phyloP scores from a whole-genome alignment of 2,329 filamentous ascomycete genomes.

The Exophiala sideris region DNA sequence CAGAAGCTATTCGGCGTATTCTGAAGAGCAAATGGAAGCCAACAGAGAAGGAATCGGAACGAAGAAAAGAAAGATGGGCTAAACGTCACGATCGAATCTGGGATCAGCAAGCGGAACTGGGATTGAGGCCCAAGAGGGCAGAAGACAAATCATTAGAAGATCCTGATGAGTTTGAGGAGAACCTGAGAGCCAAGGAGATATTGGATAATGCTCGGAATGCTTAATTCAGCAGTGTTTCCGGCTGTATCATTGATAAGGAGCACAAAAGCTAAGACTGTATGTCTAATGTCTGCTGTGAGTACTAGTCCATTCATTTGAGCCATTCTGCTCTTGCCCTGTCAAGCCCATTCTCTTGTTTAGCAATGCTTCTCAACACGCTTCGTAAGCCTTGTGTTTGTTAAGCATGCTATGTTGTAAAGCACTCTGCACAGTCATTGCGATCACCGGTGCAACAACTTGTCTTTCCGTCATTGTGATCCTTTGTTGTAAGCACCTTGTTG shows the following conservation, averaged over 20 bases:
- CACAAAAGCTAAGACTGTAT: background rate
- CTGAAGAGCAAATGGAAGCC: slow-evolving; percentile 57
- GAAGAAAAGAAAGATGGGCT: slow-evolving; percentile 44
- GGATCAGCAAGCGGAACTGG: slow-evolving; percentile 46
- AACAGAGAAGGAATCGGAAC: slow-evolving; percentile 37
- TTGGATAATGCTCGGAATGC: slow-evolving; percentile 22
- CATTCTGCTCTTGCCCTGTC: background rate
- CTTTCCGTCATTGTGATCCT: too few relatives aligned
- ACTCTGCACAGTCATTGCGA: too few relatives aligned
- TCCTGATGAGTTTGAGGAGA: slow-evolving; percentile 27
- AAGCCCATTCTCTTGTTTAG: background rate
- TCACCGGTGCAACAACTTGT: too few relatives aligned
- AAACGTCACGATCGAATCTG: slow-evolving; percentile 45
- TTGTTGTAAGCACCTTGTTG: too few relatives aligned
- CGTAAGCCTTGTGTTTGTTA: too few relatives aligned
- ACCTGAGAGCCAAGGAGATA: slow-evolving; percentile 22
- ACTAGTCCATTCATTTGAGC: background rate
- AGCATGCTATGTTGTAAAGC: too few relatives aligned
- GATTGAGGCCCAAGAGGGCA: slow-evolving; percentile 56
- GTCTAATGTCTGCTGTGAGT: background rate
- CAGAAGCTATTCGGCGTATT: slow-evolving; percentile 83
- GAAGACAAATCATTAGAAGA: slow-evolving; percentile 25
- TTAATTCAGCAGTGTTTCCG: slow-evolving; percentile 12
- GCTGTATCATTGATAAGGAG: slow-evolving; percentile 1
- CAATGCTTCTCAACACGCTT: background rate